These are phyloP conservation scores for Conticribra weissflogii DNA, from an alignment of 108 stramenopile genomes.

Conservation along the genomic window DNA sequence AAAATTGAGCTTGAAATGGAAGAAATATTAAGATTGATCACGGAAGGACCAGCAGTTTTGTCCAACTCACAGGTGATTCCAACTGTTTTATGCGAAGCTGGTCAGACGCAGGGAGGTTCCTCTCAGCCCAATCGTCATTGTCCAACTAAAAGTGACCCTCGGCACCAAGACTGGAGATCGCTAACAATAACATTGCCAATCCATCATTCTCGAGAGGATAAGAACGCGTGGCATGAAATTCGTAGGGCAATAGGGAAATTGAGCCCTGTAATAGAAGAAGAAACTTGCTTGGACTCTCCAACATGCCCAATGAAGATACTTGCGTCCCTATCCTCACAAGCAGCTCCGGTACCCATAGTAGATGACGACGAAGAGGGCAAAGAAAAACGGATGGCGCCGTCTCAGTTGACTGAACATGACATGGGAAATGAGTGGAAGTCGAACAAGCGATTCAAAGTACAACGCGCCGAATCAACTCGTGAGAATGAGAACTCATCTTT, in stretches of 20 bases:
- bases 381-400: neutral
- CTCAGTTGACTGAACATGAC: neutral
- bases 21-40: conserved; percentile 67
- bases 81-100: conserved; percentile 13
- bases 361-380: conserved; percentile 1
- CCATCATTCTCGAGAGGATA: too few relatives aligned
- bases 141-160: too few relatives aligned
- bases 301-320: conserved; percentile 49
- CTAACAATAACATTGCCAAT: too few relatives aligned
- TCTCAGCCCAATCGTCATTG: too few relatives aligned
- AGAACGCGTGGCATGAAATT: too few relatives aligned
- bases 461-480: conserved; percentile 9
- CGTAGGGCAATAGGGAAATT: too few relatives aligned
- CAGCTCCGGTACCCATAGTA: conserved; percentile 38
- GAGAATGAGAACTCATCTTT: too few relatives aligned
- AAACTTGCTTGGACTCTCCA: conserved; percentile 8
- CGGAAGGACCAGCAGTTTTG: conserved; percentile 57
- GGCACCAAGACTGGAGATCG: too few relatives aligned
- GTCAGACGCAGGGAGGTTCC: too few relatives aligned
- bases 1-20: conserved; percentile 70
- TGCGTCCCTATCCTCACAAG: conserved; percentile 49
- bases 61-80: conserved; percentile 25
- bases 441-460: conserved; percentile 1
- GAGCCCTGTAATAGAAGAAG: too few relatives aligned
- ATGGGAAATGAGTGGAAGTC: neutral